Evolutionary conservation across 2,329 filamentous ascomycete species (phyloP), one percentile per base, ranked within the genome.

Genomic region (Fragosphaeria purpurea): DNA sequence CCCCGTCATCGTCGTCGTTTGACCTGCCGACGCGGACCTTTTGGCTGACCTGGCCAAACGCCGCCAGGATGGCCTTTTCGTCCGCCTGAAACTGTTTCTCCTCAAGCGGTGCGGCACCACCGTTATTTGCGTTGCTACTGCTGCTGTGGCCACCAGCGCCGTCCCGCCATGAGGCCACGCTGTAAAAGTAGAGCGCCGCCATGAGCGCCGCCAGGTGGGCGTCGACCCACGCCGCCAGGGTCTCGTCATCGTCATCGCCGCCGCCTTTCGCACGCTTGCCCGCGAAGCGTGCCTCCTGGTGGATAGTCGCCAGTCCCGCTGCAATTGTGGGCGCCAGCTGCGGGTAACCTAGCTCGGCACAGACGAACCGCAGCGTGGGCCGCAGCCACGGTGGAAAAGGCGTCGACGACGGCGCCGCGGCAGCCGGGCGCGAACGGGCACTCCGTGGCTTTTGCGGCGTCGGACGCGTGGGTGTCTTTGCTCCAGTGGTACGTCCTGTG

Each of bases 301-400:
- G 48, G 46, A 79, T 74, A 13, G 70, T 67, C 70, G 85, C 83
- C 47, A 89, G 74, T 1, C 86, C 88, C 0, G 86, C 83, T 46
- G 87, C 78, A 0, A 94, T 76, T 49, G 88, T 86, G 0, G 85
- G 85, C 0, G 79, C 80, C 4, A 89, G 75, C 4, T 71, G 73
- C 6, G 77, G 73, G 1, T 81, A 78, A 1, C 74, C 72, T 8
- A 88, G 72, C 31, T 76, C 73, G 40, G 73, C 74, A 62, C 85
- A 84, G 9, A 94, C 65, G 52, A 75, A 76, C 31, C 85, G 77
- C 7, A 88, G 79, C 0, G 79, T 75, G 1, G 83, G 79, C 61
- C 82, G 80, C n/a, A 84, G 72, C 86, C 86, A 94, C 6, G 69
- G 66, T 0, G 82, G 80, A 5, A 78, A 61, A n/a, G 63, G 60